Base-by-base conservation (phyloP, 2,329 filamentous ascomycete genomes). In the Xylariaceae sp. region DNA sequence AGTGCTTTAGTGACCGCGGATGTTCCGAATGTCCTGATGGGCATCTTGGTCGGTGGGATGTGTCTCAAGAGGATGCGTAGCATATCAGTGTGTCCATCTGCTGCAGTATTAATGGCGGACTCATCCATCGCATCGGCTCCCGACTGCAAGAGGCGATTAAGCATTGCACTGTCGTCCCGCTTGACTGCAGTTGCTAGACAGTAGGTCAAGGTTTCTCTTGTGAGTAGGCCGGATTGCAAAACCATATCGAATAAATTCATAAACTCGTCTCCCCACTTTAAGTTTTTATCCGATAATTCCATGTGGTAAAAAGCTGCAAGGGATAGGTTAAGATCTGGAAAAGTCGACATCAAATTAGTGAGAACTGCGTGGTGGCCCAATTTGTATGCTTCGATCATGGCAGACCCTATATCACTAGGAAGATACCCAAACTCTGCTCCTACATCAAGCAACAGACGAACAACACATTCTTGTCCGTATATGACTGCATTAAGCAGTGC, bases 281-380 rank as follows among this genome's bases (percentile, higher is more conserved):
- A 12, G 9, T 12, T 23, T 40, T 19, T 18, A 6, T 18, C 2
- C 21, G 14, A 21, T 19, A n/a, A n/a, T n/a, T n/a, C n/a, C n/a
- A n/a, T n/a, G n/a, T n/a, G n/a, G n/a, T n/a, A n/a, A n/a, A n/a
- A n/a, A n/a, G n/a, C n/a, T n/a, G n/a, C n/a, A n/a, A n/a, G n/a
- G n/a, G n/a, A n/a, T n/a, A 26, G 4, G 23, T 49, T 16, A 19
- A 46, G 2, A 3, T 16, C 9, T 1, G 55, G 47, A 7, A 48
- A 54, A 1, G 23, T 45, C 20, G 18, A 21, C 23, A 50, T 32
- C 16, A 54, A 20, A 4, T 45, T 7, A 16, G 18, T 18, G 2
- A 56, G 7, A 20, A 61, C 2, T 2, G 50, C 7, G 18, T 32
- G 29, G 7, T 56, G 52, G 19, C 44, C 40, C 29, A 40, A 51